These are phyloP conservation scores for Striga asiatica DNA, from an alignment of 257 asterid species.

Conservation along the genomic window DNA sequence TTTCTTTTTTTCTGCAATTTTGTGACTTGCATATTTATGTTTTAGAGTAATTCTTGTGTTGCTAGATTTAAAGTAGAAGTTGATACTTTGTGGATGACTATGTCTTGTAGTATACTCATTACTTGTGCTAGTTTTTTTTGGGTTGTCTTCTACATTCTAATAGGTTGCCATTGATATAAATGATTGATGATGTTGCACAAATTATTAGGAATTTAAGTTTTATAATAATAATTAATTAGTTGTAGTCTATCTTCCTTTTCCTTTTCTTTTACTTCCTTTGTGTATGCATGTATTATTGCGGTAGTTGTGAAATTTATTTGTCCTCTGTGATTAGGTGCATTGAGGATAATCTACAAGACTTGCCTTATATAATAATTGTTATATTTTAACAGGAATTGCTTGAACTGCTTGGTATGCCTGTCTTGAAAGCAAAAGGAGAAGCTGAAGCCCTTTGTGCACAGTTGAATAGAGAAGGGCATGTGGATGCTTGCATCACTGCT, in stretches of 20 bases:
- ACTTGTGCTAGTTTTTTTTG: background rate
- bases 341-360: background rate
- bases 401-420: constrained; percentile 85
- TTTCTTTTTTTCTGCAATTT: constrained; percentile 1
- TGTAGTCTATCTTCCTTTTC: background rate
- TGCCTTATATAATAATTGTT: background rate
- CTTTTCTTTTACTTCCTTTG: background rate
- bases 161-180: too few species aligned
- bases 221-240: too few species aligned
- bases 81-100: background rate
- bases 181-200: too few species aligned
- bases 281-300: too few species aligned
- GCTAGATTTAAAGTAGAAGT: background rate
- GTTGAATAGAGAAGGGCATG: constrained; percentile 66
- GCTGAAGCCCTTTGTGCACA: constrained; percentile 98
- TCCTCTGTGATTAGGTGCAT: background rate
- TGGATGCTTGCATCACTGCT: constrained; percentile 92
- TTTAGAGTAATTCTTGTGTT: background rate
- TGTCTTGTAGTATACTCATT: too few species aligned
- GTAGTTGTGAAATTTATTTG: background rate
- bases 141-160: too few species aligned
- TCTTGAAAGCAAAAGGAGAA: constrained; percentile 74
- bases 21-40: background rate
- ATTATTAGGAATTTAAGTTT: too few species aligned
- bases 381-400: constrained; percentile 54